Conservation (phyloP, 164 flowering plant species). For the Warburgia ugandensis region DNA sequence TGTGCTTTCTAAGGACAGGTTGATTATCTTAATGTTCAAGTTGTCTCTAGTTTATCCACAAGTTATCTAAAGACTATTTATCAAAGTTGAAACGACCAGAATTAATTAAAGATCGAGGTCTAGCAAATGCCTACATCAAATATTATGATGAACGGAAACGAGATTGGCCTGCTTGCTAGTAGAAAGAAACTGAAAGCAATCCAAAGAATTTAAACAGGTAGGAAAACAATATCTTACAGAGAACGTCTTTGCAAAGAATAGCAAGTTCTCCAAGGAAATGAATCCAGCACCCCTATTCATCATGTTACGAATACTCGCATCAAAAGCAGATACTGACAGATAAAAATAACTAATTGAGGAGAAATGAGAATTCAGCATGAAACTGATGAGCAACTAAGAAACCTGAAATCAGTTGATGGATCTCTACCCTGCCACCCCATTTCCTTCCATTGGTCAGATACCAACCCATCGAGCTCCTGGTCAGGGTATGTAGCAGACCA, state of each 20-base stretch:
- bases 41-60: too few species aligned
- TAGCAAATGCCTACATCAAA: too few species aligned
- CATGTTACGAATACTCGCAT: conserved; percentile 2
- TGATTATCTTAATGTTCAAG: too few species aligned
- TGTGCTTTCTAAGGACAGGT: too few species aligned
- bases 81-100: too few species aligned
- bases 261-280: conserved; percentile 81
- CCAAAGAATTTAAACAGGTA: neutral
- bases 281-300: conserved; percentile 83
- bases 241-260: conserved; percentile 87
- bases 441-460: conserved; percentile 91
- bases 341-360: neutral
- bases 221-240: conserved; percentile 42
- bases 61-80: too few species aligned
- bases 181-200: neutral
- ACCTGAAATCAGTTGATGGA: conserved; percentile 97
- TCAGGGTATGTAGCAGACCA: conserved; percentile 83
- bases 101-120: too few species aligned
- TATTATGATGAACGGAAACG: too few species aligned
- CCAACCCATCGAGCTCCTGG: conserved; percentile 55
- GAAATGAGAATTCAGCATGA: neutral
- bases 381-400: conserved; percentile 1
- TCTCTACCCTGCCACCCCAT: conserved; percentile 99
- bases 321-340: neutral
- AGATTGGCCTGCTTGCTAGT: too few species aligned